Conservation (phyloP, 2,329 filamentous ascomycete species). For the Sporothrix brasiliensis region DNA sequence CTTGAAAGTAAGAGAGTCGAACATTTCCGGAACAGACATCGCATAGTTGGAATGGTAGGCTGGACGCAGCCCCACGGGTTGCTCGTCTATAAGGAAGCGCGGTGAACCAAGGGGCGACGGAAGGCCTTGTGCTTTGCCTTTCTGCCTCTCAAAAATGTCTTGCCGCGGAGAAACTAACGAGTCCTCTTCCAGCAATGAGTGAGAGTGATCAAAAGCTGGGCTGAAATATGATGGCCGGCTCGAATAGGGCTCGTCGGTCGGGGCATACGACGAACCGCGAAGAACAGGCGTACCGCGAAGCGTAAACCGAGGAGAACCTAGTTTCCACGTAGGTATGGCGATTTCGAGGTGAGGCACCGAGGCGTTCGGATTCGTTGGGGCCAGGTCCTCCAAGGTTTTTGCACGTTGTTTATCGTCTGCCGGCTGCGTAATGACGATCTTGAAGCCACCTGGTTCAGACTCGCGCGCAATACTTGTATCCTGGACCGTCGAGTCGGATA, state of each 20-base stretch:
- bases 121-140: neutral
- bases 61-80: neutral
- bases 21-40: constrained; percentile 73
- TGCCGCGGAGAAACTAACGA: constrained; percentile 32
- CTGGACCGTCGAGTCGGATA: constrained; percentile 77
- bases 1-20: constrained; percentile 76
- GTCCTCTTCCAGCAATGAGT: constrained; percentile 47
- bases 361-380: constrained; percentile 49
- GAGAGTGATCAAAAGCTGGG: constrained; percentile 9
- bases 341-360: constrained; percentile 64
- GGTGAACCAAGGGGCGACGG: constrained; percentile 39
- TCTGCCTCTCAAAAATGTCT: constrained; percentile 23
- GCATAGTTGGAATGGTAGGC: constrained; percentile 53
- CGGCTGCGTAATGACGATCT: constrained; percentile 77
- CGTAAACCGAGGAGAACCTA: constrained; percentile 82
- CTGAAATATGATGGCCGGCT: constrained; percentile 51
- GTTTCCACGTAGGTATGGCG: constrained; percentile 78
- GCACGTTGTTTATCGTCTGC: constrained; percentile 59
- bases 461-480: constrained; percentile 59
- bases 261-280: constrained; percentile 77
- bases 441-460: constrained; percentile 69
- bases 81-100: constrained; percentile 42
- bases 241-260: constrained; percentile 70
- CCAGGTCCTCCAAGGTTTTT: constrained; percentile 63
- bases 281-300: constrained; percentile 73